phyloP scores from a whole-genome alignment of 1,139 yeast species.

The Diutina scorzettiae region DNA sequence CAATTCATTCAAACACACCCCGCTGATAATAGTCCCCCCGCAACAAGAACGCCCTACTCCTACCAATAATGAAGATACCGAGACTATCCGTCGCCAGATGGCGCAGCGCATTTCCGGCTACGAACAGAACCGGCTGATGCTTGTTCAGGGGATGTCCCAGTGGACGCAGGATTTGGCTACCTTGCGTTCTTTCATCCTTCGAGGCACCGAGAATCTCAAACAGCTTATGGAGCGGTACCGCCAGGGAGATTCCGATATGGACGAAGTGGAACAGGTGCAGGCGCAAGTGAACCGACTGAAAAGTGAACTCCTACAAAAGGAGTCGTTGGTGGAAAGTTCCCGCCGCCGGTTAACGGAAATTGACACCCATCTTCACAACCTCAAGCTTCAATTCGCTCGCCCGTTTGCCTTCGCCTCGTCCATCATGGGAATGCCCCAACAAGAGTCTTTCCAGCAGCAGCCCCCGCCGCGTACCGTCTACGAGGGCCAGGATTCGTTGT shows the following conservation, averaged over 20 bases:
- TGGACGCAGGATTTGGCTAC: neutral
- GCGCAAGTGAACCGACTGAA: neutral
- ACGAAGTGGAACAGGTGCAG: neutral
- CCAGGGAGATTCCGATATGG: neutral
- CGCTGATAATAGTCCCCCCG: too few species aligned
- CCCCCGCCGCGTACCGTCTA: constrained; percentile 1
- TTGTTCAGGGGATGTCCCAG: neutral
- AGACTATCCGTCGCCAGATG: constrained; percentile 1
- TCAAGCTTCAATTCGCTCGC: neutral
- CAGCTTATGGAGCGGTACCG: neutral
- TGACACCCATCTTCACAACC: neutral
- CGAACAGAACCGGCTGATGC: neutral
- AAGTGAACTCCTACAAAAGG: neutral
- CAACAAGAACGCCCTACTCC: too few species aligned
- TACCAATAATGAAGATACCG: neutral
- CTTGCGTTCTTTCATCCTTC: neutral
- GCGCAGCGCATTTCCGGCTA: neutral
- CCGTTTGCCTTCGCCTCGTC: neutral
- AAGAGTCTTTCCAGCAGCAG: too few species aligned
- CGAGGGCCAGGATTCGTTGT: constrained; percentile 7
- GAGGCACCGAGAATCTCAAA: neutral
- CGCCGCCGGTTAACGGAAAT: neutral
- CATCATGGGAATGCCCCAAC: too few species aligned
- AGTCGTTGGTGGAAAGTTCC: neutral
- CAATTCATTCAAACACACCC: too few species aligned